Conservation (phyloP, 2,329 filamentous ascomycete species). For the Exophiala phaeomuriformis region DNA sequence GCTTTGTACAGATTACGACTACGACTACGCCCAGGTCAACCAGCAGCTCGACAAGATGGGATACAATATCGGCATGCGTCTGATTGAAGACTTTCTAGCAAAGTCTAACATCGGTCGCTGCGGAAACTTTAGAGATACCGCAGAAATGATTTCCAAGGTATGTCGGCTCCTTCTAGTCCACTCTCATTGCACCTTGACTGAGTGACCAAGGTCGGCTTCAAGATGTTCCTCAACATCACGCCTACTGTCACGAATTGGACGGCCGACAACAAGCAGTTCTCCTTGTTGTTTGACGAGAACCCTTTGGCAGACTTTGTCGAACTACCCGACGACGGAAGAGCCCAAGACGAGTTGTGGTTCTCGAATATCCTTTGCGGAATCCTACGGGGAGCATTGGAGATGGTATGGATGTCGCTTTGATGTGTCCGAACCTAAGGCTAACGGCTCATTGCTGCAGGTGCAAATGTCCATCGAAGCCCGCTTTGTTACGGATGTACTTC, state of each 20-base stretch:
- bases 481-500: slow-evolving; percentile 87
- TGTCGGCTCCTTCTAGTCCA: slow-evolving; percentile 5
- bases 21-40: slow-evolving; percentile 91
- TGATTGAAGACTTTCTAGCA: slow-evolving; percentile 96
- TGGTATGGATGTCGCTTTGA: slow-evolving; percentile 53
- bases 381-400: slow-evolving; percentile 81
- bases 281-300: slow-evolving; percentile 92
- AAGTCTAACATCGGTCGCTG: slow-evolving; percentile 88
- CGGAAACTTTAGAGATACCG: slow-evolving; percentile 87
- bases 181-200: background rate
- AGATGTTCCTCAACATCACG: slow-evolving; percentile 96
- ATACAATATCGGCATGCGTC: slow-evolving; percentile 90
- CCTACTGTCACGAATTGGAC: slow-evolving; percentile 94
- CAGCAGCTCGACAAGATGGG: slow-evolving; percentile 98
- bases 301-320: slow-evolving; percentile 96
- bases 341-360: slow-evolving; percentile 97
- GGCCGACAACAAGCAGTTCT: slow-evolving; percentile 92
- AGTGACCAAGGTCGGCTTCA: slow-evolving; percentile 68
- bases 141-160: slow-evolving; percentile 92
- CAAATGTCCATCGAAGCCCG: slow-evolving; percentile 98
- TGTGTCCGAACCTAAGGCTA: slow-evolving; percentile 3
- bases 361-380: slow-evolving; percentile 96
- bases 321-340: slow-evolving; percentile 86
- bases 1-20: slow-evolving; percentile 91
- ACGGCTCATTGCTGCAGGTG: slow-evolving; percentile 42